Evolutionary conservation across 345 rosid genomes (phyloP), one percentile per base, ranked within the genome.

Genomic region (Excoecaria agallocha): DNA sequence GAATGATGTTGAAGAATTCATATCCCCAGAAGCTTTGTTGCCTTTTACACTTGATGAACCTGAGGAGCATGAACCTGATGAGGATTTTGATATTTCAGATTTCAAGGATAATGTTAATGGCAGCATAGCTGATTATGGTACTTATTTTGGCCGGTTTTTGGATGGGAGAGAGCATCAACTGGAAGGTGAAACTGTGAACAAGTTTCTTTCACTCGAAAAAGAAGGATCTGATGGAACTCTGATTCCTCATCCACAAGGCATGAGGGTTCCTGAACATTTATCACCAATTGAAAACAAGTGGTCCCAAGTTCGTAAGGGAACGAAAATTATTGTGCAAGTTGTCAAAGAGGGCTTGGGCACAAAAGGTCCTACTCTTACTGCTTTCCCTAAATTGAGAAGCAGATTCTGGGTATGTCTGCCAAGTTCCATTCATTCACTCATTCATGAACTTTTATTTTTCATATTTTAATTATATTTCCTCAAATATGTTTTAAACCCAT

Each of bases 281-380:
- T 75, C 66, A 13, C 60, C 68, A 57, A 74, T 72, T 58, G 90
- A 79, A 82, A 87, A 86, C 70, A 89, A 83, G 79, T 94, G 99
- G 98, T 52, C 70, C 79, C 87, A 84, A 78, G 94, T 94, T 78
- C 86, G 87, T 39, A 89, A 86, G 80, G 99, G 99, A 61, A 92
- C 97, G 84, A 94, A 92, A 77, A 85, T 94, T 68, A 85, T 92
- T 84, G 99, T 92, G 72, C 99, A 94, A 85, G 97, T 94, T 77
- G 96, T 92, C 82, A 94, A 92, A 85, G 99, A 94, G 86, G 99
- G 97, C 41, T 87, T 94, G 71, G 98, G 99, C 73, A 85, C 97
- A 41, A 94, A 92, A 83, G 91, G 97, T 79, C 99, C 99, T 49
- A 89, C 91, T 39, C 78, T 89, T 83, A 92, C 97, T 71, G 90